A percentile compares a stretch with the other conserved stretches of the same genome.
Evolutionary conservation across 805 yeast species (phyloP).

Genomic region (Starmerella bombicola): DNA sequence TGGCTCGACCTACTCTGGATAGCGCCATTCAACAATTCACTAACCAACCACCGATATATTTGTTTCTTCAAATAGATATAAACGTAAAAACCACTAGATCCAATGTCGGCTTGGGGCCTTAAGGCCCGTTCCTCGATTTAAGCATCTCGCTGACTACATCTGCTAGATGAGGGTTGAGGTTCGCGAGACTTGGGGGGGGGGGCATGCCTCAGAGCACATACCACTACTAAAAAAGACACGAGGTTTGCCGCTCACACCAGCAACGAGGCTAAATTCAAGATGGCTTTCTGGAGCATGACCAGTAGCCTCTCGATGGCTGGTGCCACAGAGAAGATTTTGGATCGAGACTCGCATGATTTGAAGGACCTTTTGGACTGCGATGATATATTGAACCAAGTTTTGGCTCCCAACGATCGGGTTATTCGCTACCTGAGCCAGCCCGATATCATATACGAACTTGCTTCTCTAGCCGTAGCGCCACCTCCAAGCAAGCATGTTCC

Average conservation of each 20-base stretch:
- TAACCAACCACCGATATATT: too few relatives aligned
- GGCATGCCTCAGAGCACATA: too few relatives aligned
- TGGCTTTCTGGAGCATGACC: constrained; percentile 47
- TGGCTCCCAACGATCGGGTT: constrained; percentile 60
- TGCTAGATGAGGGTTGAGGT: constrained; percentile 5
- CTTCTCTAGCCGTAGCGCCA: constrained; percentile 41
- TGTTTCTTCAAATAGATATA: too few relatives aligned
- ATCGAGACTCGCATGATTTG: constrained; percentile 34
- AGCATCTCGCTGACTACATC: constrained; percentile 1
- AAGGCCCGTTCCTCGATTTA: neutral
- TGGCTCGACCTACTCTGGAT: too few relatives aligned
- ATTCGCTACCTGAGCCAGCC: constrained; percentile 72
- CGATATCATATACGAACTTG: constrained; percentile 52
- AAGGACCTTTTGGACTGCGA: constrained; percentile 57
- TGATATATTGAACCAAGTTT: constrained; percentile 58
- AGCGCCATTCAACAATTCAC: too few relatives aligned
- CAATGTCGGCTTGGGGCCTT: too few relatives aligned
- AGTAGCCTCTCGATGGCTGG: constrained; percentile 20
- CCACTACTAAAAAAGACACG: too few relatives aligned
- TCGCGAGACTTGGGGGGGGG: neutral
- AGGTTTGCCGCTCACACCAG: too few relatives aligned
- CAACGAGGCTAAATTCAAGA: constrained; percentile 15
- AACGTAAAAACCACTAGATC: too few relatives aligned
- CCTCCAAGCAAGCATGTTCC: constrained; percentile 17
- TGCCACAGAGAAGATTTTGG: constrained; percentile 35